These are phyloP conservation scores for Fusarium setosum DNA, from an alignment of 2,329 filamentous ascomycete species.

Conservation along the genomic window DNA sequence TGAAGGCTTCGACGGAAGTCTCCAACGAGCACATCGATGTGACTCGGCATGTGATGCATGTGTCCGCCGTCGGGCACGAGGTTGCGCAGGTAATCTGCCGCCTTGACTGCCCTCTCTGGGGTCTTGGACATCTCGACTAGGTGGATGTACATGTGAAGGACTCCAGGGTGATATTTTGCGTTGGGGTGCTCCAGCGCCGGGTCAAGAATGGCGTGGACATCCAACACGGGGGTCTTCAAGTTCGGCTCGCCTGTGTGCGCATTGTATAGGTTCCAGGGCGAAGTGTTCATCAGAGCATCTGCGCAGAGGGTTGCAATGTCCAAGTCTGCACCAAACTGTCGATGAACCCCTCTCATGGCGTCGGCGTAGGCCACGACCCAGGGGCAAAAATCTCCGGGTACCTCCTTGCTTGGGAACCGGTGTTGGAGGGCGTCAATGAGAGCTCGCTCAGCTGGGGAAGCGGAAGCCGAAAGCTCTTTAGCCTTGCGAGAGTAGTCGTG, in stretches of 20 bases:
- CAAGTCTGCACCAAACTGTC: slow-evolving; percentile 50
- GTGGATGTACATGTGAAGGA: slow-evolving; percentile 81
- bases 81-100: slow-evolving; percentile 70
- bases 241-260: slow-evolving; percentile 48
- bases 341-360: slow-evolving; percentile 52
- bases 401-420: background rate
- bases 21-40: slow-evolving; percentile 76
- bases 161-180: slow-evolving; percentile 72
- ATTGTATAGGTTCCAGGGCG: slow-evolving; percentile 59
- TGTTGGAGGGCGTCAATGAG: background rate
- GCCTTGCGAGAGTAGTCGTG: background rate
- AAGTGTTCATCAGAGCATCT: slow-evolving; percentile 60
- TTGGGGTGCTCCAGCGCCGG: slow-evolving; percentile 58
- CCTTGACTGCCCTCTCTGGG: slow-evolving; percentile 70
- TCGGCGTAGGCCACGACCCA: slow-evolving; percentile 42
- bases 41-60: slow-evolving; percentile 80
- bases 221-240: slow-evolving; percentile 40
- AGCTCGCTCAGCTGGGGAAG: background rate
- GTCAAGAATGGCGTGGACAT: slow-evolving; percentile 47
- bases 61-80: slow-evolving; percentile 78
- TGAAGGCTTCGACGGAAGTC: slow-evolving; percentile 76
- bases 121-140: slow-evolving; percentile 79
- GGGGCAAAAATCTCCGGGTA: background rate
- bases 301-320: slow-evolving; percentile 52
- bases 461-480: background rate